These are phyloP conservation scores for Fusarium nygamai DNA, from an alignment of 2,329 filamentous ascomycete species.

Conservation along the genomic window DNA sequence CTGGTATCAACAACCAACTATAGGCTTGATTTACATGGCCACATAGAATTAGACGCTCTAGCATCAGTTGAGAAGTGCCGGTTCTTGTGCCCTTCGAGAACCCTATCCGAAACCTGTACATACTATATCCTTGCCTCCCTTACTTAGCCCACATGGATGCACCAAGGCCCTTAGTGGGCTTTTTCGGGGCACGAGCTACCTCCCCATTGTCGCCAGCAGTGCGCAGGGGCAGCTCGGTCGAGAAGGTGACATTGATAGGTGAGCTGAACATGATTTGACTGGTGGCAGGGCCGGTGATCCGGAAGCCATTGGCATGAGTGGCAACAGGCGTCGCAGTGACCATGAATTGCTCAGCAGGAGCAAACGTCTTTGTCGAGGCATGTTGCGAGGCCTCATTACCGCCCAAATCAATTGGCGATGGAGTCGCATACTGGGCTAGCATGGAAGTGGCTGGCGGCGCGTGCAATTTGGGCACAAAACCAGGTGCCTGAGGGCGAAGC, in stretches of 20 bases:
- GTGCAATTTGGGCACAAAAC: conserved; percentile 3
- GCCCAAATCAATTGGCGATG: not conserved
- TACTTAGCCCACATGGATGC: conserved; percentile 38
- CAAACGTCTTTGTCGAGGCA: not conserved
- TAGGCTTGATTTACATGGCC: not conserved
- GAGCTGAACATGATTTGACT: conserved; percentile 23
- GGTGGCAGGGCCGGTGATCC: conserved; percentile 24
- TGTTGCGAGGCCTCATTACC: not conserved
- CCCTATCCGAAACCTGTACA: not conserved
- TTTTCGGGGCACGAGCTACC: conserved; percentile 1
- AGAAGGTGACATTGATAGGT: not conserved
- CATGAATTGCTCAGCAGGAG: not conserved
- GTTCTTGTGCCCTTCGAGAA: not conserved
- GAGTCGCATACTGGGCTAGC: not conserved
- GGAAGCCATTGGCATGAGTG: not conserved
- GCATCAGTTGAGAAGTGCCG: not conserved
- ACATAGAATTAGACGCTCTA: not conserved
- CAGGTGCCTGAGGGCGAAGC: conserved; percentile 35
- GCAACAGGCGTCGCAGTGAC: not conserved
- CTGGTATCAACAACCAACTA: not conserved
- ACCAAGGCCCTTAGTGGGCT: conserved; percentile 23
- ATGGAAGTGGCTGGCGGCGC: not conserved
- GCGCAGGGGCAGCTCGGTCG: not conserved
- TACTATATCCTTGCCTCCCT: not conserved
- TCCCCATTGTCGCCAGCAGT: not conserved